Evolutionary conservation across 257 asterid genomes (phyloP).

Genomic region (Ehretia macrophylla): DNA sequence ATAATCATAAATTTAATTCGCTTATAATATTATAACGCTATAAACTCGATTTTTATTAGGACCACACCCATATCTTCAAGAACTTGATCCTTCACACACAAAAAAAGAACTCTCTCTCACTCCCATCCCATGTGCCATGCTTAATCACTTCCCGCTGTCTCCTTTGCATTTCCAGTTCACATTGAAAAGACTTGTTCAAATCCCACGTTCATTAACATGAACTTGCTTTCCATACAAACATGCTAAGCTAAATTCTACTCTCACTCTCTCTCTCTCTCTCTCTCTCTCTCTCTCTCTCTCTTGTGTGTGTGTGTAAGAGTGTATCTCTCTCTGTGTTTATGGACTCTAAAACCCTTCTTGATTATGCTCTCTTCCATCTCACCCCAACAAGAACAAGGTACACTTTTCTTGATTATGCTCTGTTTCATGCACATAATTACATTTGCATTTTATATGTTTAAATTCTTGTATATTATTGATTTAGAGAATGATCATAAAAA

Average conservation of each 20-base stretch:
- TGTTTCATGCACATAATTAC: not conserved
- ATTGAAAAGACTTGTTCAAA: conserved; percentile 13
- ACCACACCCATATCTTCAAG: conserved; percentile 20
- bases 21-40: too few species aligned
- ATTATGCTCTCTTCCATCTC: conserved; percentile 76
- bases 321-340: conserved; percentile 22
- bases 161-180: conserved; percentile 59
- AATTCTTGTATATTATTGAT: not conserved
- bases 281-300: too few species aligned
- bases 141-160: conserved; percentile 68
- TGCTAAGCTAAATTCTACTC: not conserved
- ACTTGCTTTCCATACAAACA: conserved; percentile 12
- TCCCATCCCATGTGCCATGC: conserved; percentile 66
- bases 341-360: conserved; percentile 64
- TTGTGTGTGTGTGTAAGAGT: not conserved
- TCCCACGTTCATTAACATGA: conserved; percentile 44
- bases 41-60: too few species aligned
- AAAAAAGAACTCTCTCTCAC: conserved; percentile 6
- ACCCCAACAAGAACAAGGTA: conserved; percentile 93
- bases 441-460: not conserved
- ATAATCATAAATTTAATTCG: too few species aligned
- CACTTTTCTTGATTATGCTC: not conserved
- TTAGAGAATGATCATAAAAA: conserved; percentile 20
- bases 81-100: conserved; percentile 17
- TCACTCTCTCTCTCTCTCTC: conserved; percentile 1